A percentile compares a stretch with the other conserved stretches of the same genome.
Conservation (phyloP, 257 asterid species). For the Solanum pimpinellifolium region DNA sequence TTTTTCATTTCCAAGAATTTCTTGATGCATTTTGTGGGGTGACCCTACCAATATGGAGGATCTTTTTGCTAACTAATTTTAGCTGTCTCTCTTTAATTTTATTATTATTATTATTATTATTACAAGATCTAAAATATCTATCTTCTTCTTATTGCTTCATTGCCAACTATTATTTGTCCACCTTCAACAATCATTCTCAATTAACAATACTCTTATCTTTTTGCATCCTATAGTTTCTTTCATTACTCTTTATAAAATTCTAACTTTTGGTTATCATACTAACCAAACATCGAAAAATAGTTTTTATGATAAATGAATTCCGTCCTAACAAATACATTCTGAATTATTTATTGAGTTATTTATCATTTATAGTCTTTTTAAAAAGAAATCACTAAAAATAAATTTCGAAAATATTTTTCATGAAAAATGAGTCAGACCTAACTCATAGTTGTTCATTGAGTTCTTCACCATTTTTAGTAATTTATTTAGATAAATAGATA, state of each 20-base stretch:
- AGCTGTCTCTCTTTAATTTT: conserved; percentile 1
- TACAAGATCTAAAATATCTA: background rate
- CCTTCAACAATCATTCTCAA: background rate
- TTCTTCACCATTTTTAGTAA: background rate
- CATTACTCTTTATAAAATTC: background rate
- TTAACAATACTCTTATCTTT: background rate
- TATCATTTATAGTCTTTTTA: background rate
- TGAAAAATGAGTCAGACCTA: background rate
- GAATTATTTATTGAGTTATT: too few species aligned
- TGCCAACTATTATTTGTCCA: background rate
- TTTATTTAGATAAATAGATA: background rate
- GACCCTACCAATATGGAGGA: background rate
- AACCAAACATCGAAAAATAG: too few species aligned
- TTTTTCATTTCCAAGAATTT: background rate
- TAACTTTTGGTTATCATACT: background rate
- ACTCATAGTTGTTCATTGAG: background rate
- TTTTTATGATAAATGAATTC: too few species aligned
- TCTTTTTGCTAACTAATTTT: background rate
- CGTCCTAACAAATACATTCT: too few species aligned
- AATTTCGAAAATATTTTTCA: background rate
- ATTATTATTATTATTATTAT: background rate
- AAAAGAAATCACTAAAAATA: too few species aligned
- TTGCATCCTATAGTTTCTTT: background rate
- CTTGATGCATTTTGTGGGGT: background rate
- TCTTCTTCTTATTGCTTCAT: background rate